Conservation (phyloP, 1,139 yeast species). For the Magnusiomyces ingens region DNA sequence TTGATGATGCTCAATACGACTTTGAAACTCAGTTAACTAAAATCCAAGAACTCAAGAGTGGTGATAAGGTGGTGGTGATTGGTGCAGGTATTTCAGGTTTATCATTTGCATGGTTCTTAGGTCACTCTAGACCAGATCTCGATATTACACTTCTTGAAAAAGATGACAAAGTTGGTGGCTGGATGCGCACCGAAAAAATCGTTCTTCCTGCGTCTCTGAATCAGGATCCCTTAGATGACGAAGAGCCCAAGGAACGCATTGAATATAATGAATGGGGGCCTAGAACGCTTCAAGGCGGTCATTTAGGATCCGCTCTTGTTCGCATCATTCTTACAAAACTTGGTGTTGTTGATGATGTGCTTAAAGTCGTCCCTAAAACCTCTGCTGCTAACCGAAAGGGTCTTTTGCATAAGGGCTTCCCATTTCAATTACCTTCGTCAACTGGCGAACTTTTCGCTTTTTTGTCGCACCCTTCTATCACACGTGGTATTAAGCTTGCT, state of each 20-base stretch:
- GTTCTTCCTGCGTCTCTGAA: neutral
- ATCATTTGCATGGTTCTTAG: conserved; percentile 66
- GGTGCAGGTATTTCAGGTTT: conserved; percentile 92
- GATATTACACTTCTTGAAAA: conserved; percentile 57
- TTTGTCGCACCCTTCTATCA: conserved; percentile 28
- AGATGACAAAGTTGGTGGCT: conserved; percentile 61
- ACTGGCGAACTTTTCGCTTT: conserved; percentile 24
- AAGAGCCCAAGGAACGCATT: conserved; percentile 12
- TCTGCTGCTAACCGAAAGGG: conserved; percentile 58
- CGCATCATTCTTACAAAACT: conserved; percentile 38
- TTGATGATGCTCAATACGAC: conserved; percentile 19
- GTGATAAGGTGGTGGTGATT: conserved; percentile 37
- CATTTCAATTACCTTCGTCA: conserved; percentile 31
- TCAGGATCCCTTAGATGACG: neutral
- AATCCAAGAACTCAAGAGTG: conserved; percentile 24
- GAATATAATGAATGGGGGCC: conserved; percentile 37
- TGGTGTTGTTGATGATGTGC: conserved; percentile 35
- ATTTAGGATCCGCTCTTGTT: conserved; percentile 31
- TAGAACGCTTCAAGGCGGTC: conserved; percentile 36
- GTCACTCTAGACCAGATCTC: conserved; percentile 57
- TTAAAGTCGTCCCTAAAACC: conserved; percentile 44
- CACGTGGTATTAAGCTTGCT: conserved; percentile 35
- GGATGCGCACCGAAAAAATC: conserved; percentile 49
- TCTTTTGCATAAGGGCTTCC: conserved; percentile 37
- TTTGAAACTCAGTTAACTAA: conserved; percentile 26